phyloP scores from a whole-genome alignment of 192 early-diverging fungal genomes.

The Coemansia asiatica region DNA sequence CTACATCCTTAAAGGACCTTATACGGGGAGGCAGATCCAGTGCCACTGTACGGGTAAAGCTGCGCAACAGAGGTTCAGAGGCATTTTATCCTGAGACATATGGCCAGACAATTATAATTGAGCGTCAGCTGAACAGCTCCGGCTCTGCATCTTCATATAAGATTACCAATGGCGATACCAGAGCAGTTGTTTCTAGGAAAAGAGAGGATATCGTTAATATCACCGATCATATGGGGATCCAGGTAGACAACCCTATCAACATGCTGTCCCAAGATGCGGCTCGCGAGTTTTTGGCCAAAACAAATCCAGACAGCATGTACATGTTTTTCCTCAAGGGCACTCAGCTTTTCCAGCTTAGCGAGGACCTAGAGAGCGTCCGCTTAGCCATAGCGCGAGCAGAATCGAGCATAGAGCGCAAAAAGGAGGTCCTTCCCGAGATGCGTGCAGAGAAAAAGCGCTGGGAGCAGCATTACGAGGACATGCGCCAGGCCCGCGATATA shows the following conservation, averaged over 20 bases:
- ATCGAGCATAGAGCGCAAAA: slow-evolving; percentile 57
- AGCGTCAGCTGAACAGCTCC: slow-evolving; percentile 69
- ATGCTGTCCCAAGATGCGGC: slow-evolving; percentile 93
- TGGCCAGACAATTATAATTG: slow-evolving; percentile 79
- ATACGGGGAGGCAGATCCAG: slow-evolving; percentile 80
- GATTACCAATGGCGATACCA: slow-evolving; percentile 65
- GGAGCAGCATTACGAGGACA: slow-evolving; percentile 66
- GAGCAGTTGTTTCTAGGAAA: slow-evolving; percentile 69
- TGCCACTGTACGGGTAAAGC: slow-evolving; percentile 63
- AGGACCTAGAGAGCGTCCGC: slow-evolving; percentile 68
- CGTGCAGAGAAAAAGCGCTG: slow-evolving; percentile 65
- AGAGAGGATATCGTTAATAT: slow-evolving; percentile 83
- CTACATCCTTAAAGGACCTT: slow-evolving; percentile 69
- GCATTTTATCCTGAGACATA: slow-evolving; percentile 80
- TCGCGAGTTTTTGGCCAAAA: slow-evolving; percentile 81
- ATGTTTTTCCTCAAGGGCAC: slow-evolving; percentile 89
- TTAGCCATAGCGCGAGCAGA: slow-evolving; percentile 56
- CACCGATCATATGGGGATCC: slow-evolving; percentile 85
- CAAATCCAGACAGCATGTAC: slow-evolving; percentile 85
- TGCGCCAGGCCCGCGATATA: slow-evolving; percentile 62
- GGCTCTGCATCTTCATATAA: slow-evolving; percentile 64
- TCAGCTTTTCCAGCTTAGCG: slow-evolving; percentile 72
- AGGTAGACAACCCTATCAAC: slow-evolving; percentile 91
- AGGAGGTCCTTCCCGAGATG: slow-evolving; percentile 70
- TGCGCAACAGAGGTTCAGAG: slow-evolving; percentile 84